Conservation (phyloP, 768 basidiomycete genomes). For the Plicaturopsis crispa region DNA sequence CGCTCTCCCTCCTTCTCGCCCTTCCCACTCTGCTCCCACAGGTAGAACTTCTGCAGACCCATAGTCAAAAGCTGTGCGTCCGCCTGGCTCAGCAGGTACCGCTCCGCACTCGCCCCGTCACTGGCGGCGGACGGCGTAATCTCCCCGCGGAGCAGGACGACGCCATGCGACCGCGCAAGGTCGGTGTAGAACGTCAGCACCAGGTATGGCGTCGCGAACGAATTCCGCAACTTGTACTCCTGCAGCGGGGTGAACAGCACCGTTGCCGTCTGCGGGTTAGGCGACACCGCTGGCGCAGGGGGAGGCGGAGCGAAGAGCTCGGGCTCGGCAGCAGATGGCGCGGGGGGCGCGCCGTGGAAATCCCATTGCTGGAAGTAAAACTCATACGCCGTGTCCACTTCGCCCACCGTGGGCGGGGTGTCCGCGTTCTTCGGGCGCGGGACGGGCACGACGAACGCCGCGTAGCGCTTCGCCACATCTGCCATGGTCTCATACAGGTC, state of each 20-base stretch:
- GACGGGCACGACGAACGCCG: constrained; percentile 78
- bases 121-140: constrained; percentile 61
- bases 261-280: constrained; percentile 56
- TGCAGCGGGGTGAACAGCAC: constrained; percentile 89
- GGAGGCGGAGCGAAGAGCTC: constrained; percentile 37
- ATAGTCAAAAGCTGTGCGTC: constrained; percentile 83
- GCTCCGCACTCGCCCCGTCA: constrained; percentile 20
- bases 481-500: constrained; percentile 69
- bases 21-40: constrained; percentile 39
- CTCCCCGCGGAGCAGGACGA: constrained; percentile 88
- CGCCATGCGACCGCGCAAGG: constrained; percentile 65
- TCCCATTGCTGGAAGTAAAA: constrained; percentile 89
- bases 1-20: constrained; percentile 33
- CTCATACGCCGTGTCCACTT: constrained; percentile 47
- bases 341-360: constrained; percentile 66
- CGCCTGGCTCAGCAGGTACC: constrained; percentile 62
- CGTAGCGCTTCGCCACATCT: constrained; percentile 52
- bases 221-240: constrained; percentile 81
- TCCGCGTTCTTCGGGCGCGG: constrained; percentile 37
- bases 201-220: constrained; percentile 88
- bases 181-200: constrained; percentile 92
- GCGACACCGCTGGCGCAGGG: constrained; percentile 13
- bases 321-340: constrained; percentile 36
- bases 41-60: constrained; percentile 80
- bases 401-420: constrained; percentile 17